These are phyloP conservation scores for Aureobasidium sp. DNA, from an alignment of 2,329 filamentous ascomycete species.

Conservation along the genomic window DNA sequence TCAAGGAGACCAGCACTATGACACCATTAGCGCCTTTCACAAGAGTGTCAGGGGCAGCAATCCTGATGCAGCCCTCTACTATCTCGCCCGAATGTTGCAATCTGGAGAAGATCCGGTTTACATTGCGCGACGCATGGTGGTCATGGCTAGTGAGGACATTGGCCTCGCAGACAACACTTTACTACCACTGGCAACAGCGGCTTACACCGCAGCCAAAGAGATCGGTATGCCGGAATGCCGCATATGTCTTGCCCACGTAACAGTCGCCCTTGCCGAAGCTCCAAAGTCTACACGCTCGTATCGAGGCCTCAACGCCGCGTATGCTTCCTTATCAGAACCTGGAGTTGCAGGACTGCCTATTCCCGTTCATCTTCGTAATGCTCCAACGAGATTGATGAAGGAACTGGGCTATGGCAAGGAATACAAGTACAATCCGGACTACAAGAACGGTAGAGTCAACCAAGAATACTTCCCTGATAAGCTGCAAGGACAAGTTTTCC, in stretches of 20 bases:
- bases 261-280: slow-evolving; percentile 69
- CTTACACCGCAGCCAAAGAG: slow-evolving; percentile 82
- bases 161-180: slow-evolving; percentile 81
- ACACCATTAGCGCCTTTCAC: slow-evolving; percentile 94
- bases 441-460: slow-evolving; percentile 65
- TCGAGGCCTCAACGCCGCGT: slow-evolving; percentile 69
- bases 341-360: slow-evolving; percentile 74
- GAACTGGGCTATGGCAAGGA: slow-evolving; percentile 82
- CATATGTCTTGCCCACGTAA: slow-evolving; percentile 81
- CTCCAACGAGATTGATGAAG: slow-evolving; percentile 85
- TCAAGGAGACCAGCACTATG: slow-evolving; percentile 92
- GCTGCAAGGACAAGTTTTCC: slow-evolving; percentile 60
- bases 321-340: slow-evolving; percentile 69
- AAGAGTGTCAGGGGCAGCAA: slow-evolving; percentile 87
- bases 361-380: slow-evolving; percentile 81
- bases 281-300: slow-evolving; percentile 86
- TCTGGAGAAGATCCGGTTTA: slow-evolving; percentile 90
- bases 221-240: slow-evolving; percentile 92
- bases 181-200: slow-evolving; percentile 72
- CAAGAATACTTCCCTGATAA: slow-evolving; percentile 87
- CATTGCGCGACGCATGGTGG: slow-evolving; percentile 84
- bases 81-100: slow-evolving; percentile 89
- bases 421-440: slow-evolving; percentile 97
- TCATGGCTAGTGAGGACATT: slow-evolving; percentile 90
- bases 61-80: slow-evolving; percentile 83